phyloP scores from a whole-genome alignment of 129 eudicot species.

The Artemisia annua region DNA sequence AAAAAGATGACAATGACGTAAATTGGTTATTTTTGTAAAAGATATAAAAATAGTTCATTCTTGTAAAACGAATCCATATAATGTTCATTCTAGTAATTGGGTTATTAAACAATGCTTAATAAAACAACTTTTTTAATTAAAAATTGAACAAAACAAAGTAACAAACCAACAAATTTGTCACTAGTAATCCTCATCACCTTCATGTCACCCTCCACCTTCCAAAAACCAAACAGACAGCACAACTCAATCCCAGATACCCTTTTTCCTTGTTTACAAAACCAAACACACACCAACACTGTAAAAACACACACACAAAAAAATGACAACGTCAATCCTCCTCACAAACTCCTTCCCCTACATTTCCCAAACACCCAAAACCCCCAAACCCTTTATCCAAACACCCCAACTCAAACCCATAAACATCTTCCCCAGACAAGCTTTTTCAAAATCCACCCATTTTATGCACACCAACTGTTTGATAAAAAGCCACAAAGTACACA shows the following conservation, averaged over 20 bases:
- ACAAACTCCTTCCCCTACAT: slow-evolving; percentile 48
- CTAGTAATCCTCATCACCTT: slow-evolving; percentile 5
- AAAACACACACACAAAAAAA: slow-evolving; percentile 27
- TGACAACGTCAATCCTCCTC: slow-evolving; percentile 44
- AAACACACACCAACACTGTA: slow-evolving; percentile 25
- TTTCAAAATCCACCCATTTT: slow-evolving; percentile 14
- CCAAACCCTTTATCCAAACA: slow-evolving; percentile 21
- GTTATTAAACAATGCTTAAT: too few relatives aligned
- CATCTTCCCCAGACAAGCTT: background rate
- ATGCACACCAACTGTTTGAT: slow-evolving; percentile 20
- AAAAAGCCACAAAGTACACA: slow-evolving; percentile 45
- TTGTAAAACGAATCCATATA: too few relatives aligned
- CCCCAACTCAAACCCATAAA: slow-evolving; percentile 27
- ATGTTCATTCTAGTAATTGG: too few relatives aligned
- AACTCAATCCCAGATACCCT: slow-evolving; percentile 42
- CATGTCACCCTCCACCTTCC: slow-evolving; percentile 29
- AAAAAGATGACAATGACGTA: too few relatives aligned
- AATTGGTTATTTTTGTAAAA: too few relatives aligned
- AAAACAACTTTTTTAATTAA: background rate
- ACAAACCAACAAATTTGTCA: background rate
- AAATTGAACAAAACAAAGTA: background rate
- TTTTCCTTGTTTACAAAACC: slow-evolving; percentile 29
- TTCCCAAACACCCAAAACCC: slow-evolving; percentile 14
- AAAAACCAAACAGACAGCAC: slow-evolving; percentile 38
- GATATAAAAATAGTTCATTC: too few relatives aligned